phyloP scores from a whole-genome alignment of 176 grass and related monocot species.

The Bonia amplexicaulis region DNA sequence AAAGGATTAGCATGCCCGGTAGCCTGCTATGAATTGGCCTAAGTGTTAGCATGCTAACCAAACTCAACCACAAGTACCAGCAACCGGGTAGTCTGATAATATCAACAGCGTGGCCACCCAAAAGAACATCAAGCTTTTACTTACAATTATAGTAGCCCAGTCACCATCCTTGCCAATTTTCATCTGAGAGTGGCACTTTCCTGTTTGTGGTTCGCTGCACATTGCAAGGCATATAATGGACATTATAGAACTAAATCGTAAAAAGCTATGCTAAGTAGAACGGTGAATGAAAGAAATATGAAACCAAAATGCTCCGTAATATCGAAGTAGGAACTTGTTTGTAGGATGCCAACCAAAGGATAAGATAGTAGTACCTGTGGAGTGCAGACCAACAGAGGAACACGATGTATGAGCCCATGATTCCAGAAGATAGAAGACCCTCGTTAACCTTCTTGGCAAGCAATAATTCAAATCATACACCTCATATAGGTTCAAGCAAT shows the following conservation, averaged over 20 bases:
- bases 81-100: neutral
- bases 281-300: neutral
- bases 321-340: neutral
- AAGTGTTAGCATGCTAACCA: neutral
- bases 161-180: conserved; percentile 47
- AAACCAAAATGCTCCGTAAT: neutral
- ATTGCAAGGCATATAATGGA: neutral
- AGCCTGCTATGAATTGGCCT: neutral
- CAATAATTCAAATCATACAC: conserved; percentile 6
- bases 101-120: neutral
- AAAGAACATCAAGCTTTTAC: neutral
- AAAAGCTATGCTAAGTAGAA: neutral
- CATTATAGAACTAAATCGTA: neutral
- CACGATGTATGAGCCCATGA: conserved; percentile 77
- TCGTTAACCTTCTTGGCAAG: conserved; percentile 58
- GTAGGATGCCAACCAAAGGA: neutral
- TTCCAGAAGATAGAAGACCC: conserved; percentile 87
- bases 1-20: no score
- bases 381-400: conserved; percentile 96
- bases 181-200: conserved; percentile 53
- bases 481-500: neutral
- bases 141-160: conserved; percentile 71
- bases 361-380: conserved; percentile 57
- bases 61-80: neutral
- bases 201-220: conserved; percentile 59